Conservation (phyloP, 2,329 filamentous ascomycete genomes). For the Zasmidium citrigriseum region DNA sequence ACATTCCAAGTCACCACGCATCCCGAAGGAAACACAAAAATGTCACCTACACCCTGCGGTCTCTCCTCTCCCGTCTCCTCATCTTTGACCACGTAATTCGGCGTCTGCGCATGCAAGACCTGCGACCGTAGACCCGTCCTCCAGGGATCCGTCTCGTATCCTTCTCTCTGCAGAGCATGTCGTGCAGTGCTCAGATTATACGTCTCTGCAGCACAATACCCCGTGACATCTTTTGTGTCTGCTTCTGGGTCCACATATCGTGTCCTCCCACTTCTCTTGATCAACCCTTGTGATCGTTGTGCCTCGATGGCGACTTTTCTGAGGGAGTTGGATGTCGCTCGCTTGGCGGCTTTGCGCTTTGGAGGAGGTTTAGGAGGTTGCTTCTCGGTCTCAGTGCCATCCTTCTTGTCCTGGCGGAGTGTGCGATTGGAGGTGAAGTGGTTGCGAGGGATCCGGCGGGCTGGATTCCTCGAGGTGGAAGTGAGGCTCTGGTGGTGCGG, state of each 20-base stretch:
- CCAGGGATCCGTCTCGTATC: constrained; percentile 64
- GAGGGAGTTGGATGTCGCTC: constrained; percentile 69
- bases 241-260: constrained; percentile 49
- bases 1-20: constrained; percentile 92
- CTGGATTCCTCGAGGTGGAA: constrained; percentile 20
- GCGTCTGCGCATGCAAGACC: constrained; percentile 61
- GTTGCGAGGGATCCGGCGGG: constrained; percentile 25
- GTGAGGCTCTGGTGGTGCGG: constrained; percentile 19
- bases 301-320: constrained; percentile 85
- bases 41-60: constrained; percentile 61
- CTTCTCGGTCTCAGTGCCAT: constrained; percentile 8
- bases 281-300: constrained; percentile 61
- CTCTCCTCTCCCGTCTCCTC: constrained; percentile 47
- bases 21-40: constrained; percentile 94
- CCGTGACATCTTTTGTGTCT: constrained; percentile 57
- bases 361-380: constrained; percentile 12
- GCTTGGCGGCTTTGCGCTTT: constrained; percentile 52
- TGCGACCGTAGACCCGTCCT: constrained; percentile 65
- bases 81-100: constrained; percentile 39
- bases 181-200: constrained; percentile 63
- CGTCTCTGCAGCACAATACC: constrained; percentile 68
- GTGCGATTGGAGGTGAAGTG: constrained; percentile 27
- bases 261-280: constrained; percentile 49
- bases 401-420: constrained; percentile 19
- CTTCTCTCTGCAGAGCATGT: constrained; percentile 58